Evolutionary conservation across 2,329 filamentous ascomycete species (phyloP), one percentile per base, ranked within the genome.

Genomic region (Aspergillus persii): DNA sequence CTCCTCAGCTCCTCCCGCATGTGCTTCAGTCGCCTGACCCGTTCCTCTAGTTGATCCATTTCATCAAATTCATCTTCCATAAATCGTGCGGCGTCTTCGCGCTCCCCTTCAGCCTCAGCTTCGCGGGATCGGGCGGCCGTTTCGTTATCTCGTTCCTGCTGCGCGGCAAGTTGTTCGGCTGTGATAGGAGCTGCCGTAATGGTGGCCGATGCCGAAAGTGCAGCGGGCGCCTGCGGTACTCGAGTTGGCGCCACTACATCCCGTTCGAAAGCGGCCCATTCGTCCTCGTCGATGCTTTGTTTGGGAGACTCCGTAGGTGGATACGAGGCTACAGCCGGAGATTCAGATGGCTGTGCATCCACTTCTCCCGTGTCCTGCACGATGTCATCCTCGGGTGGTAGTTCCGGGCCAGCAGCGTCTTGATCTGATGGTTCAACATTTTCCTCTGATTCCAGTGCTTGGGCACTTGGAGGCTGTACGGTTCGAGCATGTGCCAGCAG

Each of bases 231-330:
- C 48, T 75, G 68, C 15, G 66, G 68, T 48, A 63, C 61, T 57
- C 73, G 74, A 8, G 75, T 74, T 53, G 77, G 73, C 46, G 73
- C 77, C 7, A 86, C 89, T 57, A 96, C 87, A 56, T 96, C 91
- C 2, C 90, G 89, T 72, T 96, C 89, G 71, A 96, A 96, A 8
- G 91, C 90, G 2, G 90, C 89, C 90, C 90, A 95, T 75, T 95
- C 90, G 56, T 88, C 86, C 69, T 96, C 91, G 71, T 93, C 86
- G 8, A 91, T 77, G 4, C 55, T 31, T 51, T 71, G 64, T 53
- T 61, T 56, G 11, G 60, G 29, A 8, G 64, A 47, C 54, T 63
- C 46, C 46, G 56, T 18, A 53, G 57, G 26, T 52, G 56, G 56
- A 58, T 54, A 49, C 27, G 54, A 41, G 31, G 58, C 26, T 51